These are phyloP conservation scores for Phytophthora aleatoria DNA, from an alignment of 352 stramenopile genomes.

Conservation along the genomic window DNA sequence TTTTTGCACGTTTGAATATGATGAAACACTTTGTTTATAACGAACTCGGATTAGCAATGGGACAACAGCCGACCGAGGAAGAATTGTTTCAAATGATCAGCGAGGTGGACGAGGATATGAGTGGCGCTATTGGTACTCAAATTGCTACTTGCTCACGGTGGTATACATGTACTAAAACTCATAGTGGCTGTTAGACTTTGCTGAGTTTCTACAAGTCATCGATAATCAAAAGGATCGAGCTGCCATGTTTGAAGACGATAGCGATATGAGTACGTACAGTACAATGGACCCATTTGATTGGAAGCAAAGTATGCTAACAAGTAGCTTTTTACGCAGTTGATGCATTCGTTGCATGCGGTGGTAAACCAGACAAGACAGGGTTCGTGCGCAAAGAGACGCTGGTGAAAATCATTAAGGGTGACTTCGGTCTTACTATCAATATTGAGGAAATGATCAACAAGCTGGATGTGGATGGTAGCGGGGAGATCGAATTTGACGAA, in stretches of 20 bases:
- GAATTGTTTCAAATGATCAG: constrained; percentile 98
- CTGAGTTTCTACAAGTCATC: constrained; percentile 98
- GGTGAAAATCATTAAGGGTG: constrained; percentile 96
- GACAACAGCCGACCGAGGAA: constrained; percentile 97
- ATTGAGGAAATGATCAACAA: constrained; percentile 98
- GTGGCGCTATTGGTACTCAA: constrained; percentile 87
- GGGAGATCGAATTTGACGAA: constrained; percentile 97
- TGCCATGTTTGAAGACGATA: constrained; percentile 96
- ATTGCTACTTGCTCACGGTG: background rate
- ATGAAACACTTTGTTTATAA: background rate
- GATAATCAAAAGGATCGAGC: constrained; percentile 97
- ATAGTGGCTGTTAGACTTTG: constrained; percentile 86
- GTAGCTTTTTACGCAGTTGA: constrained; percentile 67
- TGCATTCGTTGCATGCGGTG: constrained; percentile 96
- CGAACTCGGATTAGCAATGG: constrained; percentile 81
- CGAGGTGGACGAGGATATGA: constrained; percentile 92
- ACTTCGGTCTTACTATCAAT: constrained; percentile 97
- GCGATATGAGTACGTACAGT: constrained; percentile 91
- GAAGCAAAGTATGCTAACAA: background rate
- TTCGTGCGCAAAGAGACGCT: constrained; percentile 91
- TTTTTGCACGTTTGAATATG: background rate
- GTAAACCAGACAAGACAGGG: constrained; percentile 92
- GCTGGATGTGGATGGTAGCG: constrained; percentile 93
- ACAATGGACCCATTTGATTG: background rate
- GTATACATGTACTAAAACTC: background rate